Base-by-base conservation (phyloP, 768 basidiomycete species). In the Cubamyces lactineus region DNA sequence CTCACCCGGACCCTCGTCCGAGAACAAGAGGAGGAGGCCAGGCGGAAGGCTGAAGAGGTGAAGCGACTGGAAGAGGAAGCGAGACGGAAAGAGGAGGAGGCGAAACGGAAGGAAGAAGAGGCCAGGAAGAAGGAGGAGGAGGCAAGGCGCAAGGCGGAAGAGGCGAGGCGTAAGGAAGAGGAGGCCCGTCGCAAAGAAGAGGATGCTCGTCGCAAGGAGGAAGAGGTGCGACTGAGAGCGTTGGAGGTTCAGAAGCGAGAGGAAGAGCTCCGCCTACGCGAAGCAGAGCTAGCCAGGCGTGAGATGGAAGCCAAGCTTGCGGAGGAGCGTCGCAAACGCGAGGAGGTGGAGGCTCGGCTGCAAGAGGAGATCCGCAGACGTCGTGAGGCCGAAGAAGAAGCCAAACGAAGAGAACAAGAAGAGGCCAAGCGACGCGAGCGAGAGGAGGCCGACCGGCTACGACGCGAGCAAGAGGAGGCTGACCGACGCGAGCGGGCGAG, bases 181-280 rank as follows among this genome's bases (percentile, higher is more conserved):
- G 66, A 71, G 28, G 61, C 55, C 21, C 62, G 57, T 39, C 43
- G 48, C 43, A 65, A 66, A 54, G 72, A 66, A 50, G 71, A 66
- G 6, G 71, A 72, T 48, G 63, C 62, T 13, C 59, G 56, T 30
- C 63, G 64, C 40, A 63, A 63, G 43, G 69, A 68, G 55, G 69
- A 70, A 43, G 70, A 70, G 57, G 60, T 61, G 47, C 64, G 66
- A 48, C 48, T 54, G 53, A 68, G 66, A 47, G 73, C 72, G 12
- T 46, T 62, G 41, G 64, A 67, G 50, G 43, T 52, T 15, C 56
- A 61, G 43, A 45, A 50, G 65, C 72, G 59, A 56, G 69, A 69
- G 60, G 78, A 78, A 23, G 79, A 80, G 26, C 68, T 73, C 8
- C 67, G 59, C 46, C 70, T 53, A 66, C 69, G 67, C 61, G 67